Base-by-base conservation (phyloP, 2,329 filamentous ascomycete genomes). In the Didymella pomorum region DNA sequence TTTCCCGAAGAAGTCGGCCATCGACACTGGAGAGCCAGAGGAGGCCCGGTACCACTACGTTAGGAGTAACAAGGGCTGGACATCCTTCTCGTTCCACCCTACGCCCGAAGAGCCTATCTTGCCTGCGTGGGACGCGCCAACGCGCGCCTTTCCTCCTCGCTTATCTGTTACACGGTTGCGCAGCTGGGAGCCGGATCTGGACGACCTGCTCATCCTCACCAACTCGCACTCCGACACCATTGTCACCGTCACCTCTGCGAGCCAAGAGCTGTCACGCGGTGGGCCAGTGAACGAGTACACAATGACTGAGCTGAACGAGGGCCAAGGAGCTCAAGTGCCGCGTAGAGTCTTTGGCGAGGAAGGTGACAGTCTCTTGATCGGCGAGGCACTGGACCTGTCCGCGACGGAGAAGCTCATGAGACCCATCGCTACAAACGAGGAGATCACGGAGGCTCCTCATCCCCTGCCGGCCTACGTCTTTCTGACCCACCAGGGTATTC, bases 391-490 rank as follows among this genome's bases (percentile, higher is more conserved):
- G 44, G 95, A 99, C 75, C 79, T 97, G n/a, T 96, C 93, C 1
- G 86, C 86, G 71, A 91, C 86, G 58, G 90, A 94, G 51, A 91
- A 87, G 66, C 90, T 97, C 2, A 82, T 86, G 62, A 88, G 89
- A 64, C 93, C 93, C 1, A 90, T 96, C 57, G 87, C 87, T 20
- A 84, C 86, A 1, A 89, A 95, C 62, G 87, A 86, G 62, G 89
- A 96, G 70, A 87, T 96, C 45, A 85, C 90, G 29, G 86, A 93
- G 69, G 96, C 93, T 4, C 84, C 89, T 0, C 88, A 87, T 1
- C 94, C 95, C 12, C 79, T 98, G 9, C 95, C 95, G 6, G 92
- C 89, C 11, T 82, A 97, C 41, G 89, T 95, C 83, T 84, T 92
- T 28, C 81, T 99, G 16, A 98, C 96, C 60, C 89, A 97, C 65